These are phyloP conservation scores for Boechera divaricarpa DNA, from an alignment of 345 rosid species.

Conservation along the genomic window DNA sequence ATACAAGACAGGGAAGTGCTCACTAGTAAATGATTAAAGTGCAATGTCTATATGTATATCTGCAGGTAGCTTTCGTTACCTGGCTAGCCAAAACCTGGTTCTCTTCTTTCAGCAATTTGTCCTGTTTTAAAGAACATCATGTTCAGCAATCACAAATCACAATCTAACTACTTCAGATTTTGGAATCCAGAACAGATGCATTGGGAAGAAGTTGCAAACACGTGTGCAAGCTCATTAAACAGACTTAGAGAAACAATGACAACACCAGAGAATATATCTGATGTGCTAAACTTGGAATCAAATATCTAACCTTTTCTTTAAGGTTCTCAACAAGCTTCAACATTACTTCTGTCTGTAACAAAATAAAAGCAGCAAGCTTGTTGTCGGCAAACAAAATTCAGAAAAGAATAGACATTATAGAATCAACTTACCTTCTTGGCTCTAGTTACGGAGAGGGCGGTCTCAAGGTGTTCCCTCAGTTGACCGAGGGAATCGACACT, in stretches of 20 bases:
- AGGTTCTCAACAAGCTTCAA: conserved; percentile 41
- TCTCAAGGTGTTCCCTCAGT: conserved; percentile 39
- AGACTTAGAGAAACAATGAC: conserved; percentile 12
- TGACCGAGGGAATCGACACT: conserved; percentile 34
- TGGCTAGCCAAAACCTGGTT: conserved; percentile 38
- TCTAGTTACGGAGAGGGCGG: conserved; percentile 43
- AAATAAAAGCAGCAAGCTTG: conserved; percentile 1
- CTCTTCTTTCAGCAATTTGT: conserved; percentile 38
- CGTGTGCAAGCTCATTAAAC: neutral
- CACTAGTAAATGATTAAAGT: neutral
- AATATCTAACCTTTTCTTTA: conserved; percentile 42
- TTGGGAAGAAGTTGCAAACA: conserved; percentile 16
- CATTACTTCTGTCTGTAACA: conserved; percentile 44
- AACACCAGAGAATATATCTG: neutral
- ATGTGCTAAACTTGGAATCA: neutral
- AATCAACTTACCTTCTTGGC: conserved; percentile 43
- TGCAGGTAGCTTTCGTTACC: conserved; percentile 28
- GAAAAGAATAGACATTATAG: neutral
- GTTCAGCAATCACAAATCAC: conserved; percentile 26
- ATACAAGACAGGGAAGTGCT: neutral
- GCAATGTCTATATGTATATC: neutral
- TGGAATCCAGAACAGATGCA: conserved; percentile 8
- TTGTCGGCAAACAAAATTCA: neutral
- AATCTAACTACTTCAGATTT: conserved; percentile 3
- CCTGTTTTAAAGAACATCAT: conserved; percentile 30